Evolutionary conservation across 2,329 filamentous ascomycete species (phyloP).

Genomic region (Sclerotiophoma versabilis): DNA sequence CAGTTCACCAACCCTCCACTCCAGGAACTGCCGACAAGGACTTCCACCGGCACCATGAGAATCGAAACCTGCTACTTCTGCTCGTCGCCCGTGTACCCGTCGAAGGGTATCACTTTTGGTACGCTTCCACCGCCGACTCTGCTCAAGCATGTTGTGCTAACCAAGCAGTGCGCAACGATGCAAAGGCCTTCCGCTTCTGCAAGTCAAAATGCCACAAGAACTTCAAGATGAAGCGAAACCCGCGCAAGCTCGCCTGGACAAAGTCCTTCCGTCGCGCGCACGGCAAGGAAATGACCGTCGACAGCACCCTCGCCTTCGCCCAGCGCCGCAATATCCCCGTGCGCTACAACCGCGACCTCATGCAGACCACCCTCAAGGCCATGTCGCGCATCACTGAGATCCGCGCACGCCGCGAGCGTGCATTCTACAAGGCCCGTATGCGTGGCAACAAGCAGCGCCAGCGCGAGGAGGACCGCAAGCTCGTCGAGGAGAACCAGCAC

Average conservation of each 20-base stretch:
- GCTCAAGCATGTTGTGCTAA: background rate
- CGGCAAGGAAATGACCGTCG: constrained; percentile 78
- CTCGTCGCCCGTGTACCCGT: constrained; percentile 62
- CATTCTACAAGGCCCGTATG: constrained; percentile 95
- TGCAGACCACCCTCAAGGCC: constrained; percentile 84
- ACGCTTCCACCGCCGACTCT: constrained; percentile 53
- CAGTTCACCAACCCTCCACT: constrained; percentile 19
- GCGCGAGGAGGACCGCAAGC: constrained; percentile 79
- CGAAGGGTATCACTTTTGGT: constrained; percentile 67
- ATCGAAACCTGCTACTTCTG: constrained; percentile 70
- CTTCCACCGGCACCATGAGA: constrained; percentile 38
- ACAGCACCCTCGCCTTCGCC: constrained; percentile 90
- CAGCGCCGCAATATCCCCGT: constrained; percentile 92
- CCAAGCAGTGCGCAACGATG: constrained; percentile 56
- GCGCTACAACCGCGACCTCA: constrained; percentile 93
- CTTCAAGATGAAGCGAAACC: constrained; percentile 99
- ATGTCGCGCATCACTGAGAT: constrained; percentile 94
- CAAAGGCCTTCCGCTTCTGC: constrained; percentile 71
- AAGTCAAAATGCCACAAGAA: constrained; percentile 65
- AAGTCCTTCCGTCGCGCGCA: constrained; percentile 48
- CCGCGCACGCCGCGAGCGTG: constrained; percentile 79
- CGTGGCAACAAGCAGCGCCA: constrained; percentile 85
- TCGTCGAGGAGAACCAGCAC: constrained; percentile 92
- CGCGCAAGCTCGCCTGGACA: constrained; percentile 91
- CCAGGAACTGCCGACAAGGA: constrained; percentile 14